Base-by-base conservation (phyloP, 2,329 filamentous ascomycete species). In the Nannizziopsis barbatae region DNA sequence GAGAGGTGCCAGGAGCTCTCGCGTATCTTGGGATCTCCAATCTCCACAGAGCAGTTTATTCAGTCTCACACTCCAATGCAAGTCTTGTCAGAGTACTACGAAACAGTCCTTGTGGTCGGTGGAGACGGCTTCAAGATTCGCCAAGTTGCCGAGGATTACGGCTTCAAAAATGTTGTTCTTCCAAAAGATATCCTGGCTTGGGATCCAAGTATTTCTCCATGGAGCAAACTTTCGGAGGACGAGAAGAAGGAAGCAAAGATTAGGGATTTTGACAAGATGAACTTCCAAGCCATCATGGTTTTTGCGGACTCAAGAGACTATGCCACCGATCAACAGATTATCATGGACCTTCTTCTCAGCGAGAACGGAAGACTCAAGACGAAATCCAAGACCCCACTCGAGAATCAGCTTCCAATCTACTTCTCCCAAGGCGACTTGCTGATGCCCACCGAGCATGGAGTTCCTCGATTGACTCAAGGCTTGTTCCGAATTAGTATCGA, bases 31-130 rank as follows among this genome's bases (percentile, higher is more conserved):
- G 67, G 75, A 50, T 75, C 75, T 58, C 79, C 79, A 45, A 77
- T 85, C 64, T 76, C 72, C 45, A 82, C 77, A 33, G 80, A 84
- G 50, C 82, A 86, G 63, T 87, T 86, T 72, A 85, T 86, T 61
- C 82, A 86, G 65, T 82, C 79, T 1, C 82, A 85, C 72, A 86
- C 81, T 3, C 82, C 82, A 56, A 86, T 86, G 83, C 80, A 81
- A 51, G 83, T 83, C 40, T 68, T 86, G 58, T 71, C 82, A 17
- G 81, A 86, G 64, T 86, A 86, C 74, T 86, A 86, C 72, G 75
- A 79, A 57, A 86, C 82, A 2, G 82, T 87, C 32, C 74, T 87
- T 2, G 83, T 86, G 2, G 79, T 85, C 35, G 83, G 83, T 63
- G 83, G 83, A 58, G 83, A 86, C 62, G 82, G 81, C 50, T 85